These are phyloP conservation scores for Yamadazyma songkhlaensis DNA, from an alignment of 1,139 yeast species.

Conservation along the genomic window DNA sequence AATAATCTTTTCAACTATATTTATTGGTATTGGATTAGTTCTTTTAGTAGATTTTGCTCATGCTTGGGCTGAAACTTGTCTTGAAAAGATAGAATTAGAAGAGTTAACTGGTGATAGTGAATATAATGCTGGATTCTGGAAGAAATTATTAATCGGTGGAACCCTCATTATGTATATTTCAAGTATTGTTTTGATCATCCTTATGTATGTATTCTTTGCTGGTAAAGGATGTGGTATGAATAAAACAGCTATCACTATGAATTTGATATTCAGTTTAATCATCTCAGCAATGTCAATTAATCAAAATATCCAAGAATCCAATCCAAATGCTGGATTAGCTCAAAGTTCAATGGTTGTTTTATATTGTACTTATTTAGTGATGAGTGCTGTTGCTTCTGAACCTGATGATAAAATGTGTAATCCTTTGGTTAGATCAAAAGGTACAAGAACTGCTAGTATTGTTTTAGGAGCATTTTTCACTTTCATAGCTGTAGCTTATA, in stretches of 20 bases:
- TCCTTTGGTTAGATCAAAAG: constrained; percentile 83
- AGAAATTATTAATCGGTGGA: constrained; percentile 76
- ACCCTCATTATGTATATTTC: constrained; percentile 81
- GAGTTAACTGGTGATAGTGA: constrained; percentile 65
- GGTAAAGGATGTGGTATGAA: constrained; percentile 87
- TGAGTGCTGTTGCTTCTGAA: constrained; percentile 94
- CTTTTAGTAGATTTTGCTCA: constrained; percentile 95
- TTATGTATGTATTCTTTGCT: constrained; percentile 85
- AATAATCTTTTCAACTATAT: constrained; percentile 77
- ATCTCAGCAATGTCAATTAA: constrained; percentile 73
- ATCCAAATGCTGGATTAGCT: constrained; percentile 94
- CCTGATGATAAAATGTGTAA: constrained; percentile 93
- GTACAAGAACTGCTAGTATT: constrained; percentile 87
- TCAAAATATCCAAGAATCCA: constrained; percentile 84
- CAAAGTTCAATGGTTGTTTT: constrained; percentile 95
- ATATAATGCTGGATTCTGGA: constrained; percentile 63
- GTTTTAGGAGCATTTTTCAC: constrained; percentile 92
- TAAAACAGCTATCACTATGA: constrained; percentile 79
- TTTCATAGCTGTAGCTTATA: constrained; percentile 91
- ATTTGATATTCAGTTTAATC: constrained; percentile 59
- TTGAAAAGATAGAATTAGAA: constrained; percentile 83
- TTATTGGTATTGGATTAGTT: constrained; percentile 85
- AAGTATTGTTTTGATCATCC: constrained; percentile 64
- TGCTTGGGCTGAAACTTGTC: constrained; percentile 97
- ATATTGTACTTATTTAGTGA: constrained; percentile 86